These are phyloP conservation scores for Lactuca sativa DNA, from an alignment of 129 eudicot species.

Conservation along the genomic window DNA sequence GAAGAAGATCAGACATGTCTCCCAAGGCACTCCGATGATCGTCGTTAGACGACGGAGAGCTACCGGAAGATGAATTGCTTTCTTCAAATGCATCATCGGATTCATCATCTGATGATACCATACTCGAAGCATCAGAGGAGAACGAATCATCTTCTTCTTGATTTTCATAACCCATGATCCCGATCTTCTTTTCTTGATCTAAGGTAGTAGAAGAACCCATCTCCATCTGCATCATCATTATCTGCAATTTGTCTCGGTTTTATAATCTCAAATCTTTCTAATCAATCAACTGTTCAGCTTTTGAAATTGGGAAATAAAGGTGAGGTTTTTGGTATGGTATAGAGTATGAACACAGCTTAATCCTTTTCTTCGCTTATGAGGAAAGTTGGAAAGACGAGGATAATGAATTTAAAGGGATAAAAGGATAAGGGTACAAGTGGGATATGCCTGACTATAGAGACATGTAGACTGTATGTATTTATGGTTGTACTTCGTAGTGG, in stretches of 20 bases:
- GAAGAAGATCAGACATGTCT: slow-evolving; percentile 70
- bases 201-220: slow-evolving; percentile 49
- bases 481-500: slow-evolving; percentile 24
- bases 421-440: slow-evolving; percentile 39
- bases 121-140: slow-evolving; percentile 38
- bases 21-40: slow-evolving; percentile 25
- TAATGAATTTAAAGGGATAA: slow-evolving; percentile 29
- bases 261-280: slow-evolving; percentile 16
- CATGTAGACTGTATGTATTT: slow-evolving; percentile 4
- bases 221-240: slow-evolving; percentile 19
- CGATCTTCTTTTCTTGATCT: slow-evolving; percentile 41
- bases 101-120: slow-evolving; percentile 45
- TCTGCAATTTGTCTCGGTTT: background rate
- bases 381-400: slow-evolving; percentile 15
- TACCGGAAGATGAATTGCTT: slow-evolving; percentile 20
- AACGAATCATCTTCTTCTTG: slow-evolving; percentile 27
- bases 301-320: slow-evolving; percentile 4
- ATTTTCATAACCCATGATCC: slow-evolving; percentile 39
- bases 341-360: background rate
- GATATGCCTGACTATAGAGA: slow-evolving; percentile 19
- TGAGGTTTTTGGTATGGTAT: slow-evolving; percentile 8
- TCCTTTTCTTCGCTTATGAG: slow-evolving; percentile 30
- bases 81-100: slow-evolving; percentile 28
- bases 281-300: slow-evolving; percentile 23
- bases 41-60: slow-evolving; percentile 4